A percentile compares a stretch with the other conserved stretches of the same genome.
Evolutionary conservation across 495 filamentous ascomycete species (phyloP).

Genomic region (Jackrogersella multiformis): DNA sequence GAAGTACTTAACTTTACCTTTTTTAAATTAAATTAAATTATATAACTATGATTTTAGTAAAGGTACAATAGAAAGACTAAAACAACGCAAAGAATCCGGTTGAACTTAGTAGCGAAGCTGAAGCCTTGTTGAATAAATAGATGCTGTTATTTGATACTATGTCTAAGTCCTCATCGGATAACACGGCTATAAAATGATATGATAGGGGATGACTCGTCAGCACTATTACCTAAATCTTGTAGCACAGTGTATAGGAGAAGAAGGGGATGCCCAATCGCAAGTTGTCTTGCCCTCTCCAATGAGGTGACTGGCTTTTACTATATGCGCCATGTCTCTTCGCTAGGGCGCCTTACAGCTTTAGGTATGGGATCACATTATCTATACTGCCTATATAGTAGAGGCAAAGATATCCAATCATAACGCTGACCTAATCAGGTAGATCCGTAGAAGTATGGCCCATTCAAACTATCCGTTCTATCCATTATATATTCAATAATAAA

Average conservation of each 20-base stretch:
- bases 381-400: not conserved
- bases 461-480: not conserved
- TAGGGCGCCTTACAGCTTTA: not conserved
- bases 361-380: not conserved
- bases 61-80: too few relatives aligned
- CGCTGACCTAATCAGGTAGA: constrained; percentile 6
- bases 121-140: too few relatives aligned
- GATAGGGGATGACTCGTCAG: too few relatives aligned
- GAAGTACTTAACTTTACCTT: too few relatives aligned
- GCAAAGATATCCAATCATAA: constrained; percentile 26
- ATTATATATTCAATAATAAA: not conserved
- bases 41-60: too few relatives aligned
- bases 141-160: too few relatives aligned
- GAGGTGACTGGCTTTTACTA: not conserved
- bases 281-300: not conserved
- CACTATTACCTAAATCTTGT: not conserved
- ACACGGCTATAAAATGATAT: too few relatives aligned
- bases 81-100: too few relatives aligned
- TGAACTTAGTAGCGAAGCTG: too few relatives aligned
- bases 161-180: too few relatives aligned
- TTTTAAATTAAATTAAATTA: too few relatives aligned
- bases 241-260: not conserved
- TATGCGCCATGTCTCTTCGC: not conserved
- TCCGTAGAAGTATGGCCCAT: too few relatives aligned
- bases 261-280: not conserved